A percentile compares a stretch with the other conserved stretches of the same genome.
Conservation (phyloP, 257 asterid species). For the Nicotiana noctiflora region DNA sequence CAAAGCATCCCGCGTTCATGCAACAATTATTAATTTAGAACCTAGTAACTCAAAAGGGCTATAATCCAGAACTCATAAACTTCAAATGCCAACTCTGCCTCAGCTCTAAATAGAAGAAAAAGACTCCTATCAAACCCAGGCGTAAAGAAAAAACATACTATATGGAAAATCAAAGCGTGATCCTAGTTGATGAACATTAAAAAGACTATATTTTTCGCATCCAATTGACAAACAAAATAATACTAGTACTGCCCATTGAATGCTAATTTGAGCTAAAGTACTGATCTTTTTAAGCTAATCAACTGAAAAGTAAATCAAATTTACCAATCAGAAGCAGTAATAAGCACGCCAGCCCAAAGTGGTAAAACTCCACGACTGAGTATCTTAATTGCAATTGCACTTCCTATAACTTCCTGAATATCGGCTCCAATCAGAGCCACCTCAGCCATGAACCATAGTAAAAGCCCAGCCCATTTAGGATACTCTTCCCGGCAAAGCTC, state of each 20-base stretch:
- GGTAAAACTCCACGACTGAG: conserved; percentile 73
- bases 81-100: too few species aligned
- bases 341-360: conserved; percentile 80
- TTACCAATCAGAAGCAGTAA: conserved; percentile 93
- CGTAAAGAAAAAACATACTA: neutral
- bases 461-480: conserved; percentile 69
- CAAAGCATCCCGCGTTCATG: too few species aligned
- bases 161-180: neutral
- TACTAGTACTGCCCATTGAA: neutral
- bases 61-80: too few species aligned
- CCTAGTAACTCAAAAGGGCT: too few species aligned
- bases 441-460: conserved; percentile 94
- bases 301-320: neutral
- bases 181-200: neutral
- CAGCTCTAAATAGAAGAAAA: neutral
- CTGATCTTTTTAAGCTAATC: neutral
- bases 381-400: conserved; percentile 91
- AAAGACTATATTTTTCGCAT: neutral
- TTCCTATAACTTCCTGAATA: conserved; percentile 95
- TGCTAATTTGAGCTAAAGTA: neutral
- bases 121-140: neutral
- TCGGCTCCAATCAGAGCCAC: conserved; percentile 88
- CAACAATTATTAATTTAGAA: too few species aligned
- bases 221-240: neutral
- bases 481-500: conserved; percentile 92